Evolutionary conservation across 1,284 basidiomycete genomes (phyloP), one percentile per base, ranked within the genome.

Genomic region (Apiotrichum veenhuisii): DNA sequence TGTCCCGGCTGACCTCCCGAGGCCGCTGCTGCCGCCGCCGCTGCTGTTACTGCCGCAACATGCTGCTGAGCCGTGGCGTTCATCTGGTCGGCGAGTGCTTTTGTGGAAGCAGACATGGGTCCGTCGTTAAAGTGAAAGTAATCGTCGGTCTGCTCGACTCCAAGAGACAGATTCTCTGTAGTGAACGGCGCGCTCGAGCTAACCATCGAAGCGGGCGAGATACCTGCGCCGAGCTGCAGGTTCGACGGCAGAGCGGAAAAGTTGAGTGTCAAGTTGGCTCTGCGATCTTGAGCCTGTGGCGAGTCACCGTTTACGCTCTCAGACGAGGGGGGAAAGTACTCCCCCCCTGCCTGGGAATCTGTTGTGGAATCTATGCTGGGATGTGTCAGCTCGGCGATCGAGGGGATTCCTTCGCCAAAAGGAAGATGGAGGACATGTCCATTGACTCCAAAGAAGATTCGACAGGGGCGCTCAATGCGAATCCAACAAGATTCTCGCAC

Each of bases 301-400:
- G 62, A 63, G 33, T 62, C 63, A 26, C 63, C 66, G 43, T 59
- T 61, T 11, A 45, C 62, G 23, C 62, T 63, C 44, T 69, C 67
- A 22, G 65, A 57, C 45, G 66, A 65, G 38, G 66, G 71, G 64
- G 69, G 70, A 59, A 68, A 65, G 52, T 62, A 65, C 14, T 73
- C 71, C 62, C 72, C 71, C 67, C 72, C 74, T 40, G 63, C 53
- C 58, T 69, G 71, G 46, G 68, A 71, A 51, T 74, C 71, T 37
- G 58, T 61, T 9, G 65, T 68, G 14, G 71, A 69, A 9, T 60
- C 72, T 68, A 75, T 70, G 46, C 70, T 71, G 57, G 3, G 9
- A 30, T 30, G 12, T 30, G 30, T 30, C 12, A 30, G 30, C 30
- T 5, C 12, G 5, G 7, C 30, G 30, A 30, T 30, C 30, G 12